A percentile compares a stretch with the other conserved stretches of the same genome.
These are phyloP conservation scores for Microcyclospora pomicola DNA, from an alignment of 2,329 filamentous ascomycete genomes.

Conservation along the genomic window DNA sequence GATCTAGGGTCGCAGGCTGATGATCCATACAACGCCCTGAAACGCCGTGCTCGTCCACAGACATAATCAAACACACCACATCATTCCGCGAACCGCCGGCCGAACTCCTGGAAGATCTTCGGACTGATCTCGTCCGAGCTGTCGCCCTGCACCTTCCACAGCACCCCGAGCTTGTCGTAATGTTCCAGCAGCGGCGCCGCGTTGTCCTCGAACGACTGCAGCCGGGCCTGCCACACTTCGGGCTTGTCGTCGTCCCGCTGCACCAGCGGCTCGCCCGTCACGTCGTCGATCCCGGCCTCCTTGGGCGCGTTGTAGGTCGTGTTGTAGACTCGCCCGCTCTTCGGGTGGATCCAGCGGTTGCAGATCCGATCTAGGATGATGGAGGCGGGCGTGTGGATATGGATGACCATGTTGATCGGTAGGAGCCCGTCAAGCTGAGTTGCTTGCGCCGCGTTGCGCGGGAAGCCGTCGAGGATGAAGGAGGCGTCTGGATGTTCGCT, in stretches of 20 bases:
- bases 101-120: slow-evolving; percentile 72
- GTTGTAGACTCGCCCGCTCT: slow-evolving; percentile 88
- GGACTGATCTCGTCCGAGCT: slow-evolving; percentile 92
- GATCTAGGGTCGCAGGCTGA: too few species aligned
- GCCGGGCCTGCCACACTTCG: slow-evolving; percentile 67
- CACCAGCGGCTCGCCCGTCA: slow-evolving; percentile 76
- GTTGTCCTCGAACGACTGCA: slow-evolving; percentile 75
- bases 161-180: slow-evolving; percentile 68
- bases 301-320: slow-evolving; percentile 81
- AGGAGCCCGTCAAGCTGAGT: slow-evolving; percentile 62
- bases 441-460: slow-evolving; percentile 73
- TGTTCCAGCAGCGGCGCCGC: slow-evolving; percentile 76
- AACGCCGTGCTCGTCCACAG: too few species aligned
- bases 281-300: slow-evolving; percentile 67
- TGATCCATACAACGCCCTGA: too few species aligned
- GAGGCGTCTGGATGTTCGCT: slow-evolving; percentile 64
- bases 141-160: slow-evolving; percentile 77
- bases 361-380: slow-evolving; percentile 84
- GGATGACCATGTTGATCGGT: slow-evolving; percentile 89
- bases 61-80: too few species aligned
- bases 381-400: slow-evolving; percentile 67
- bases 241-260: slow-evolving; percentile 78
- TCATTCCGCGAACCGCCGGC: slow-evolving; percentile 49
- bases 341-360: slow-evolving; percentile 84
- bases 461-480: slow-evolving; percentile 93